Evolutionary conservation across 495 filamentous ascomycete genomes (phyloP), one percentile per base, ranked within the genome.

Genomic region (Peziza echinospora): DNA sequence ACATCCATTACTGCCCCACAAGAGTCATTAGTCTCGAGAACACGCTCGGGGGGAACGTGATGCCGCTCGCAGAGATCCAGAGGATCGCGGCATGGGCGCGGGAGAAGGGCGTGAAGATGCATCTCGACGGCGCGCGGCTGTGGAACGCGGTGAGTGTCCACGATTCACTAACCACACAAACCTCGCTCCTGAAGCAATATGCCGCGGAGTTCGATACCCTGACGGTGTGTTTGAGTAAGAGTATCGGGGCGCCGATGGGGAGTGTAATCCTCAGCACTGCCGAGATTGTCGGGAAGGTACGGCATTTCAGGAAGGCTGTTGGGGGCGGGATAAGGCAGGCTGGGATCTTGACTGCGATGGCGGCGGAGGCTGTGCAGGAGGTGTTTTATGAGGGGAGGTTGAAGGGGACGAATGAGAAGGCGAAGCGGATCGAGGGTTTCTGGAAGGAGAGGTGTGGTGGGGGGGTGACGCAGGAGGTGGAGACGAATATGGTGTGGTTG

Each of bases 401-500:
- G 30, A 55, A 54, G 24, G 63, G 62, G 24, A 71, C 70, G 5
- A 82, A 93, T 62, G 56, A 51, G 23, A 72, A 66, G 26, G 83
- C 85, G 1, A 76, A 73, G 62, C 62, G 63, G 37, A 63, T 92
- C 21, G 78, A 70, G 19, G 61, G 66, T 22, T 61, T 72, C 48
- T 85, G 82, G 82, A 17, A 13, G 19, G 70, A 62, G 2, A 62
- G 58, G 5, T 60, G 76, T 11, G 80, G 78, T 1, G 76, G 79
- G 10, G 67, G 72, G 62, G 58, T 75, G 23, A 42, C 57, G 30
- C 62, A 74, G 24, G 74, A 75, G 6, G 77, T 78, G 3, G 78
- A 93, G 53, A 93, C 86, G 34, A 93, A 96, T 61, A 93, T 93
- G 80, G 75, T 91, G 13, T 96, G 85, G 87, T 52, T 93, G 47